Conservation (phyloP, 192 early-diverging fungal genomes). For the Backusella australiensis region DNA sequence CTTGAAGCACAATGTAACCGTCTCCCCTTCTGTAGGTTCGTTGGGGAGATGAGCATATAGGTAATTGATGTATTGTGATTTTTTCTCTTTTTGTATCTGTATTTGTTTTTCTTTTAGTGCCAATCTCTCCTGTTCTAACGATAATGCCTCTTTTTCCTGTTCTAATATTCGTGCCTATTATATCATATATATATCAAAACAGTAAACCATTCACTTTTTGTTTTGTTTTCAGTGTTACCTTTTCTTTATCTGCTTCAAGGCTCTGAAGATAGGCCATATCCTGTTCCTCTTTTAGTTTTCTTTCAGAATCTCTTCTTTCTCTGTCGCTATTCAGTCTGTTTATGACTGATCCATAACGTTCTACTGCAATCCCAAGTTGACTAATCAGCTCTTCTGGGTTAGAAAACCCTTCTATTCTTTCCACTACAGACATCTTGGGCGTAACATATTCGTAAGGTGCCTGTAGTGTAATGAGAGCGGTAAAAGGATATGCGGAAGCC, state of each 20-base stretch:
- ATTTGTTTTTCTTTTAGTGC: slow-evolving; percentile 30
- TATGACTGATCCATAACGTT: slow-evolving; percentile 54
- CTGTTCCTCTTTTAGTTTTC: slow-evolving; percentile 79
- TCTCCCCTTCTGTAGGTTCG: background rate
- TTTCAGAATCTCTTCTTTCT: slow-evolving; percentile 62
- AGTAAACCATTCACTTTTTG: background rate
- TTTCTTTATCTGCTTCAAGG: slow-evolving; percentile 80
- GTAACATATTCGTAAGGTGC: background rate
- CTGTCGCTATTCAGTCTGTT: slow-evolving; percentile 60
- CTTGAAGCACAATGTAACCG: background rate
- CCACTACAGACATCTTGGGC: slow-evolving; percentile 55
- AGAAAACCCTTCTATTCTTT: slow-evolving; percentile 61
- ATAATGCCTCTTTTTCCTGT: slow-evolving; percentile 43
- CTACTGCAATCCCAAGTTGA: slow-evolving; percentile 45
- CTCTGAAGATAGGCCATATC: slow-evolving; percentile 85
- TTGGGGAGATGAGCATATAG: background rate
- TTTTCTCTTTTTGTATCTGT: slow-evolving; percentile 15
- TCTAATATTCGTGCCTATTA: background rate
- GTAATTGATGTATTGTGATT: slow-evolving; percentile 38
- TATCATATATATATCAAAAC: background rate
- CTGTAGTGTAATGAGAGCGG: slow-evolving; percentile 71
- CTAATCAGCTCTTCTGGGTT: slow-evolving; percentile 49
- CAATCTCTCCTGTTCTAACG: slow-evolving; percentile 48
- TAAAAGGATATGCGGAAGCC: slow-evolving; percentile 78
- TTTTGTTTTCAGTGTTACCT: slow-evolving; percentile 24